Conservation (phyloP, 1,284 basidiomycete genomes). For the Earliella scabrosa region DNA sequence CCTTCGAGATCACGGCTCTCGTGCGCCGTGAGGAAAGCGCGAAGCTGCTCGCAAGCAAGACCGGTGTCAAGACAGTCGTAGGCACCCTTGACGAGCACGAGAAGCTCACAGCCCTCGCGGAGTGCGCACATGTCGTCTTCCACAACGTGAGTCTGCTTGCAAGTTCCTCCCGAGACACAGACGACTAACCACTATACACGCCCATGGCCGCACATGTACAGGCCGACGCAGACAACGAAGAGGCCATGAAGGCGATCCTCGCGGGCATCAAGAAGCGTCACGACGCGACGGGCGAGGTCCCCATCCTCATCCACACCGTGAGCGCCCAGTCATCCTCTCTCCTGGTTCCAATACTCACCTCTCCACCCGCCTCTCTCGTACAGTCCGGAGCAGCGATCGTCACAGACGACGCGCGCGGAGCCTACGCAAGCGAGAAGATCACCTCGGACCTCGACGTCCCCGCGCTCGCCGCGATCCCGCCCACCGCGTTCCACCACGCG, state of each 20-base stretch:
- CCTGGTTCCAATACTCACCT: too few species aligned
- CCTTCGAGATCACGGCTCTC: slow-evolving; percentile 23
- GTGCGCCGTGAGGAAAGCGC: slow-evolving; percentile 27
- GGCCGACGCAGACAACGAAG: slow-evolving; percentile 43
- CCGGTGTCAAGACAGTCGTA: slow-evolving; percentile 28
- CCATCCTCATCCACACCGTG: slow-evolving; percentile 22
- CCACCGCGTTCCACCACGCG: slow-evolving; percentile 41
- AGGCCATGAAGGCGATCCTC: slow-evolving; percentile 15
- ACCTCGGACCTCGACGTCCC: too few species aligned
- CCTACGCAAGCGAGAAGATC: too few species aligned
- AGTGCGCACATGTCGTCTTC: slow-evolving; percentile 8
- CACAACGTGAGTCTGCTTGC: not conserved
- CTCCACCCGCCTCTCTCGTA: too few species aligned
- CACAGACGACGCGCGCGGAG: too few species aligned
- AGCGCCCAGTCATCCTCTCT: too few species aligned
- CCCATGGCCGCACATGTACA: slow-evolving; percentile 21
- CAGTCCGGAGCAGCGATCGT: too few species aligned
- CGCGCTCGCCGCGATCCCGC: slow-evolving; percentile 32
- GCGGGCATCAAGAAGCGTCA: slow-evolving; percentile 15
- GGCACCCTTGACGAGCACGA: slow-evolving; percentile 24
- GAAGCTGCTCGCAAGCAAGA: slow-evolving; percentile 16
- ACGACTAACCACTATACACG: too few species aligned
- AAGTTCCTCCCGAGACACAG: too few species aligned
- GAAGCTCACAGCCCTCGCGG: slow-evolving; percentile 22
- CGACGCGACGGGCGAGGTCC: slow-evolving; percentile 5